Base-by-base conservation (phyloP, 2,329 filamentous ascomycete species). In the Nakataea oryzae region DNA sequence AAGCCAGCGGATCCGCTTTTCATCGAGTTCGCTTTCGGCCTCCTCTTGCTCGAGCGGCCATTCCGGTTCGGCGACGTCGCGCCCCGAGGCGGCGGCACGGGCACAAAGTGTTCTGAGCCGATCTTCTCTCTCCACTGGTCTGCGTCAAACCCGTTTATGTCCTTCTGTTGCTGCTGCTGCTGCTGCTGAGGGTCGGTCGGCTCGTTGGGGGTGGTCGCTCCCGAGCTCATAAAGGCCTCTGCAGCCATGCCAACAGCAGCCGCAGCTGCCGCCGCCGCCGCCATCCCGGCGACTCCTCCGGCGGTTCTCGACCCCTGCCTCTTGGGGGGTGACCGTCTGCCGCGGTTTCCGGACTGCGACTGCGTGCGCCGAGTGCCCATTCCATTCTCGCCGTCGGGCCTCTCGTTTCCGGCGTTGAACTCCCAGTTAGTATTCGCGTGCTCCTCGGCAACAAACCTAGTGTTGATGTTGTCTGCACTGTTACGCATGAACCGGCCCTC, bases 381-480 rank as follows among this genome's bases (percentile, higher is more conserved):
- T 59, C 62, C 67, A 54, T 65, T 74, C 68, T 67, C 26, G 12
- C 26, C 32, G 14, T 17, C 71, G 21, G 62, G 67, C 26, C 67
- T 65, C 12, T 69, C 69, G 41, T 73, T 74, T 6, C 82, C 81
- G 14, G 82, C 82, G 61, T 73, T 82, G 65, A 85, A 85, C 62
- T 80, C 74, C 78, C 77, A 83, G 26, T 70, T 70, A 29, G 73
- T 70, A 41, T 74, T 71, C 6, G 74, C 66, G 56, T 74, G 70
- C 26, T 84, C 79, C 17, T 79, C 78, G 4, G 80, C 74, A 26
- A 78, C 79, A 70, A 87, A 87, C 54, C 75, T 81, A 24, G 84
- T 87, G 70, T 85, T 84, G 66, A 87, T 87, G 60, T 81, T 83
- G 62, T 87, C 83, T 26, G 80, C 74, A 66, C 81, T 86, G 62